Base-by-base conservation (phyloP, 257 asterid genomes). In the Penstemon barbatus region DNA sequence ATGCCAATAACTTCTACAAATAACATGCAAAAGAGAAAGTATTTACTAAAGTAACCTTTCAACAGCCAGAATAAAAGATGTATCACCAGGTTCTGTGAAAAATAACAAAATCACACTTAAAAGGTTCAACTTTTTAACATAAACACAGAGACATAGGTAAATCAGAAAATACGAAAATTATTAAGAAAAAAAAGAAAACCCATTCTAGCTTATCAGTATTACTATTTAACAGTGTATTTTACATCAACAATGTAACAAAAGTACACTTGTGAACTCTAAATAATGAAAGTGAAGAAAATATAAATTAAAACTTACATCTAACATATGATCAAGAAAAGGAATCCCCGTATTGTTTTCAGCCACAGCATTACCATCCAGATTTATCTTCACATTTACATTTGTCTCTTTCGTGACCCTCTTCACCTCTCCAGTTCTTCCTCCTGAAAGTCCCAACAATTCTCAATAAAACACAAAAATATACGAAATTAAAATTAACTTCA, bases 311-410 rank as follows among this genome's bases (percentile, higher is more conserved):
- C 97, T 83, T 69, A 91, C 99, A 84, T 94, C 97, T 75, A 94
- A 80, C 99, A 91, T 89, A 75, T 91, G 97, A 86, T 91, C 99
- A 65, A 91, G 93, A 80, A 91, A 94, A 15, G 96, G 97, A 57
- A 89, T 87, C 44, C 99, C 97, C 9, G 96, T 76, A 69, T 75
- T 69, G 63, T 89, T 94, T 42, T 94, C 90, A 46, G 97, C 91
- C 1, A 87, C 81, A 10, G 96, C 97, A 18, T 84, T 74, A 45
- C 97, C 99, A 82, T 94, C 97, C 80, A 94, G 76, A 80, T 94
- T 87, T 70, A 91, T 75, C 88, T 74, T 91, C 82, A 87, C 97
- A 62, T 64, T 59, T 41, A 89, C 99, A 74, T 91, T 91, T 43
- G 97, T 94, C 85, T 94, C 97, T 43, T 87, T 89, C 43, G 97